Evolutionary conservation across 1,284 basidiomycete species (phyloP), one percentile per base, ranked within the genome.

Genomic region (Apiotrichum porosum): DNA sequence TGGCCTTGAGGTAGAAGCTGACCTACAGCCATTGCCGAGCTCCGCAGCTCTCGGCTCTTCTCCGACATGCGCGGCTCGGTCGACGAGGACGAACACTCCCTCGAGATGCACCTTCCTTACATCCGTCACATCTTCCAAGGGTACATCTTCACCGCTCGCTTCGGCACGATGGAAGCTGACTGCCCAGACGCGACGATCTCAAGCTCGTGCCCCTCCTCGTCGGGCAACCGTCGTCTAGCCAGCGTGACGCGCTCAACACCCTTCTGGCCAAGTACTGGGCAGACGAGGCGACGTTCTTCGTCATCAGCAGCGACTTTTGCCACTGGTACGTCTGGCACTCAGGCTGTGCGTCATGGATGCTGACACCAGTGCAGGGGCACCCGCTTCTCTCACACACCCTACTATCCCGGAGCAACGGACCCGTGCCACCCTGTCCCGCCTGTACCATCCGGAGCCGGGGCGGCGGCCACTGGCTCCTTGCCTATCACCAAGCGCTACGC

Each of bases 61-160:
- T 76, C 77, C 30, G 75, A 78, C 19, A 86, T 97, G 83, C 75
- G 75, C 15, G 57, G 78, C 1, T 62, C 74, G 1, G 83, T 82
- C 2, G 95, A 99, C 65, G 89, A 94, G 69, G 88, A 86, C 33
- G 95, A 99, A 63, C 95, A 99, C 69, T 93, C 88, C 64, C 83
- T 99, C 44, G 95, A 99, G 75, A 94, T 99, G 89, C 93, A 97
- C 61, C 77, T 95, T 13, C 92, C 93, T 3, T 97, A 94, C 69
- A 79, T 98, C 31, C 81, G 87, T 44, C 90, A 92, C 68, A 75
- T 88, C 9, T 97, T 97, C 58, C 77, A 86, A 66, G 81, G 81
- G 88, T 90, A 61, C 57, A 76, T 69, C n/a, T n/a, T n/a, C n/a
- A n/a, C n/a, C n/a, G n/a, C n/a, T n/a, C n/a, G n/a, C n/a, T n/a